A percentile compares a stretch with the other conserved stretches of the same genome.
Conservation (phyloP, 2,329 filamentous ascomycete species). For the Leptoxyphium fumago region DNA sequence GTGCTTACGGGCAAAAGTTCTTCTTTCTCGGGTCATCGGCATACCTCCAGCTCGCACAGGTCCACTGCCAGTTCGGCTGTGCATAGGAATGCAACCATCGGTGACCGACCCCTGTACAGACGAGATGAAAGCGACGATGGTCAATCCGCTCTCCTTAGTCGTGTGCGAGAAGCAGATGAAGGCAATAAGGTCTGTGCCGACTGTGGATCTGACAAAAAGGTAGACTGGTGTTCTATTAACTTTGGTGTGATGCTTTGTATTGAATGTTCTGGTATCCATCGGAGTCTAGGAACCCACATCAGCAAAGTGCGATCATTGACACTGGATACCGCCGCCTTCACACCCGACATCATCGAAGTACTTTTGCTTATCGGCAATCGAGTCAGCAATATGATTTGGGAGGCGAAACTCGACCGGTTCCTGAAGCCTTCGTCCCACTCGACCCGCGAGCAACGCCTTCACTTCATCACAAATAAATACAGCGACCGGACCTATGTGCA, state of each 20-base stretch:
- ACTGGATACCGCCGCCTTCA: conserved; percentile 90
- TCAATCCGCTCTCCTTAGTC: conserved; percentile 63
- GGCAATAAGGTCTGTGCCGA: conserved; percentile 91
- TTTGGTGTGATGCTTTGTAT: conserved; percentile 92
- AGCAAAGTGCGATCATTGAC: conserved; percentile 94
- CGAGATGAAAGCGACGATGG: conserved; percentile 61
- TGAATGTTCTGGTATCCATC: conserved; percentile 93
- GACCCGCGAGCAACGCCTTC: conserved; percentile 77
- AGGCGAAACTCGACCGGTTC: conserved; percentile 61
- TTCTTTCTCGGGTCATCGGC: conserved; percentile 46
- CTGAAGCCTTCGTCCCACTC: conserved; percentile 63
- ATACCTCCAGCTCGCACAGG: conserved; percentile 28
- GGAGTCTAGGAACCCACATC: conserved; percentile 91
- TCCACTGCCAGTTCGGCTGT: conserved; percentile 41
- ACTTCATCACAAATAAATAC: conserved; percentile 92
- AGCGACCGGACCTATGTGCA: conserved; percentile 71
- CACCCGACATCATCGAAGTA: conserved; percentile 89
- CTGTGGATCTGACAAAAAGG: conserved; percentile 79
- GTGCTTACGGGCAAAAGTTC: conserved; percentile 85
- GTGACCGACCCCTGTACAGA: conserved; percentile 62
- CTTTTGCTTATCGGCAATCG: conserved; percentile 84
- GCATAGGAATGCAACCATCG: conserved; percentile 76
- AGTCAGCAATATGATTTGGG: conserved; percentile 94
- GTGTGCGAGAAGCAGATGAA: conserved; percentile 77
- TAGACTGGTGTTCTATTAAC: conserved; percentile 98